A percentile compares a stretch with the other conserved stretches of the same genome.
Evolutionary conservation across 2,329 filamentous ascomycete genomes (phyloP).

Genomic region (Pleurostoma richardsiae): DNA sequence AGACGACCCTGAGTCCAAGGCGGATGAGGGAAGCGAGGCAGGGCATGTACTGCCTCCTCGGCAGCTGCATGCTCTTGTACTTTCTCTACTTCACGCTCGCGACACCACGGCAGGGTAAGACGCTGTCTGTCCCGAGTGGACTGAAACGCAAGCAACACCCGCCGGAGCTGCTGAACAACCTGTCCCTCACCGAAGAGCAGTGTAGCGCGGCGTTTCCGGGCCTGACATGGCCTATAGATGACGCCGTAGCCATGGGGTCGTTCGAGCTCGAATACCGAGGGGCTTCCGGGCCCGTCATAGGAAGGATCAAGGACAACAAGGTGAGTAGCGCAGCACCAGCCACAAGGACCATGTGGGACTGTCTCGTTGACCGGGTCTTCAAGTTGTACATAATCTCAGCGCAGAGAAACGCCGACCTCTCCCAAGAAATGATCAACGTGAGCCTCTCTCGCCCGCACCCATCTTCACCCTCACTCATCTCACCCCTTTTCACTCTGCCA

Average conservation of each 20-base stretch:
- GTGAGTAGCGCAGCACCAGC: constrained; percentile 12
- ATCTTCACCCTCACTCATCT: background rate
- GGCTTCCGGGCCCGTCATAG: constrained; percentile 34
- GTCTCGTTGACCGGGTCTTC: background rate
- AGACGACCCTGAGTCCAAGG: too few relatives aligned
- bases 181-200: constrained; percentile 34
- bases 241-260: constrained; percentile 34
- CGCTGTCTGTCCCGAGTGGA: too few relatives aligned
- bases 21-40: too few relatives aligned
- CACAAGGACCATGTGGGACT: too few relatives aligned
- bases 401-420: constrained; percentile 32
- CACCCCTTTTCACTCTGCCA: constrained; percentile 10
- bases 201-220: constrained; percentile 40
- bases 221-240: constrained; percentile 39
- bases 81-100: too few relatives aligned
- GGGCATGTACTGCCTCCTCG: too few relatives aligned
- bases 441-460: constrained; percentile 1
- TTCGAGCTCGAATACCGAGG: constrained; percentile 33
- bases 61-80: too few relatives aligned
- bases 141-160: too few relatives aligned
- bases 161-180: constrained; percentile 21
- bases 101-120: too few relatives aligned
- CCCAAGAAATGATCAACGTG: constrained; percentile 35
- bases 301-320: constrained; percentile 35
- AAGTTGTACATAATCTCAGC: constrained; percentile 39